A percentile compares a stretch with the other conserved stretches of the same genome.
These are phyloP conservation scores for Verticillium nonalfalfae DNA, from an alignment of 2,329 filamentous ascomycete species.

Conservation along the genomic window DNA sequence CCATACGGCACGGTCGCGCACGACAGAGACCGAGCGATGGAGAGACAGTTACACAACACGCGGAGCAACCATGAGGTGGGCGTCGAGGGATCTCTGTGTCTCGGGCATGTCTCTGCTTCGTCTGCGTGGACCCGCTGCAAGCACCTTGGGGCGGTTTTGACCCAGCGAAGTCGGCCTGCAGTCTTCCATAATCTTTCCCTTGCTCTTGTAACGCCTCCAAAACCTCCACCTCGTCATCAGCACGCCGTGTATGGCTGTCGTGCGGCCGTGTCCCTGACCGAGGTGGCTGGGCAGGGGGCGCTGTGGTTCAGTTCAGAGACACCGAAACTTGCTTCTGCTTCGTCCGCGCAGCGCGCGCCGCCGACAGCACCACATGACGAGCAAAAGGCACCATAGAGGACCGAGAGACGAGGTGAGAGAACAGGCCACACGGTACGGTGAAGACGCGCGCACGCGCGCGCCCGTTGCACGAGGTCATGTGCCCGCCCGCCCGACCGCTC, in stretches of 20 bases:
- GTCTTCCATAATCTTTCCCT: no score
- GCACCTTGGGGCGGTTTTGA: constrained; percentile 1
- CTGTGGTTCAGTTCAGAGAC: no score
- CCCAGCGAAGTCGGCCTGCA: no score
- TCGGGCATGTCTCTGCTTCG: neutral
- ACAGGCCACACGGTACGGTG: neutral
- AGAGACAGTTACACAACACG: neutral
- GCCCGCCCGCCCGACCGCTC: neutral
- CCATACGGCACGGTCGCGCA: neutral
- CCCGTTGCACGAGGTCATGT: constrained; percentile 9
- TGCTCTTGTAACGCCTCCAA: no score
- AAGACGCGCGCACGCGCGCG: neutral
- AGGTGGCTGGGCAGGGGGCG: no score
- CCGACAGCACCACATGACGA: no score
- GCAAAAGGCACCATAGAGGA: no score
- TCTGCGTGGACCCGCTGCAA: constrained; percentile 1
- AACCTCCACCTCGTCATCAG: neutral
- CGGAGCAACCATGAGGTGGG: neutral
- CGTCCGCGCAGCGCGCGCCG: no score
- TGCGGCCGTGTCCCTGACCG: no score
- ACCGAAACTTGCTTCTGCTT: no score
- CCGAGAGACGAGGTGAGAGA: no score
- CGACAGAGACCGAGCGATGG: no score
- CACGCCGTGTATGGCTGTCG: neutral
- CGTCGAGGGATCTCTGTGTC: neutral